Conservation (phyloP, 257 asterid species). For the Capsicum chinense region DNA sequence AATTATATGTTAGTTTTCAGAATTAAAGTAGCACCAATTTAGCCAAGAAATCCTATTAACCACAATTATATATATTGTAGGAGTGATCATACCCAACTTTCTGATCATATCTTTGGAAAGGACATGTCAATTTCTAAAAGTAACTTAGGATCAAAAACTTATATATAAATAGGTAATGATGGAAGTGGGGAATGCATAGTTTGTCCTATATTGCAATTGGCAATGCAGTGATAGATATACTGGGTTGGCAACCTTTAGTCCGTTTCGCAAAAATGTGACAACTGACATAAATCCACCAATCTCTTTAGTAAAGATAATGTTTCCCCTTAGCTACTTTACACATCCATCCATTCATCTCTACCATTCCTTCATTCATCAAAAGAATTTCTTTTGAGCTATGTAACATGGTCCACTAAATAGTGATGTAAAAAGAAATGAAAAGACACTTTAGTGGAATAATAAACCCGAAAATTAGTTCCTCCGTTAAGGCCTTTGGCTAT, state of each 20-base stretch:
- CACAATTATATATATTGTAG: background rate
- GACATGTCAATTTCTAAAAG: background rate
- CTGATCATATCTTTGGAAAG: background rate
- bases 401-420: background rate
- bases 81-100: background rate
- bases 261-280: background rate
- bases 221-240: background rate
- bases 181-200: conserved; percentile 8
- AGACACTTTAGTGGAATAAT: background rate
- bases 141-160: background rate
- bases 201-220: background rate
- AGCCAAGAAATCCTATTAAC: background rate
- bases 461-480: background rate
- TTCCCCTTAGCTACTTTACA: background rate
- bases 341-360: background rate
- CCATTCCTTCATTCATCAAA: background rate
- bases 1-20: no score
- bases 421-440: background rate
- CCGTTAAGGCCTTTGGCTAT: no score
- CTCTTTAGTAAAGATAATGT: background rate
- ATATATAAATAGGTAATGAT: background rate
- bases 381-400: background rate
- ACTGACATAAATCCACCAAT: conserved; percentile 6
- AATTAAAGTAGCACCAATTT: background rate
- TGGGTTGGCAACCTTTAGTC: background rate